Evolutionary conservation across 805 yeast species (phyloP).

Genomic region (fission yeast (Schizosaccharomyces pombe)): DNA sequence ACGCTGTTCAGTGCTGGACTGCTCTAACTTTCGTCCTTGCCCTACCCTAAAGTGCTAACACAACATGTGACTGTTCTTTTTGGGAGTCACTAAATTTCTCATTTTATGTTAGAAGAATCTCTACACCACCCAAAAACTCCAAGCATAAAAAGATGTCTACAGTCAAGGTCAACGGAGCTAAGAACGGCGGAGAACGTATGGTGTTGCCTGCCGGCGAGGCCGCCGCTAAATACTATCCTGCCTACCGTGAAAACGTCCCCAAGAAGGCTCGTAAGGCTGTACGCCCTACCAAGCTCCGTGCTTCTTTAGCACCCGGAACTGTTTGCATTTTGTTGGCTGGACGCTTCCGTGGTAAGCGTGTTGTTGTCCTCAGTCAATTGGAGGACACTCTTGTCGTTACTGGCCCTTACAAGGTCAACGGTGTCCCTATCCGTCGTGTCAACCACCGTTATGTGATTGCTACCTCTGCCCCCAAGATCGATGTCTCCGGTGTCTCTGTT

Average conservation of each 20-base stretch:
- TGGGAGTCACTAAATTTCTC: background rate
- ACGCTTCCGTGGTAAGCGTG: slow-evolving; percentile 99
- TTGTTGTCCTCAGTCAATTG: slow-evolving; percentile 84
- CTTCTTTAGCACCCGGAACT: slow-evolving; percentile 92
- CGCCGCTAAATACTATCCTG: slow-evolving; percentile 76
- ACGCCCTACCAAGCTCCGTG: slow-evolving; percentile 86
- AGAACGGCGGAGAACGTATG: slow-evolving; percentile 17
- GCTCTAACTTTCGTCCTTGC: background rate
- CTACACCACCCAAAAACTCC: slow-evolving; percentile 3
- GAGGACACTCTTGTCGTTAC: slow-evolving; percentile 96
- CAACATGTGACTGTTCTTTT: background rate
- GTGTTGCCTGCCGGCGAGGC: slow-evolving; percentile 25
- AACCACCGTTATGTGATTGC: slow-evolving; percentile 97
- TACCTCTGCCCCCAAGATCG: slow-evolving; percentile 67
- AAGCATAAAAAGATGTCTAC: background rate
- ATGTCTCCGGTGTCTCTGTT: slow-evolving; percentile 57
- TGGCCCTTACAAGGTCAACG: slow-evolving; percentile 98
- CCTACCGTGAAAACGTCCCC: slow-evolving; percentile 72
- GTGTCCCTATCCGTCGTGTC: slow-evolving; percentile 87
- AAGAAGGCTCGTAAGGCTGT: slow-evolving; percentile 70
- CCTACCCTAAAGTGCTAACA: background rate
- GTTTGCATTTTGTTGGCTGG: slow-evolving; percentile 94
- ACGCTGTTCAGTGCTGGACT: too few relatives aligned
- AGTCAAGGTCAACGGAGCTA: slow-evolving; percentile 10
- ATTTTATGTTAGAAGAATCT: background rate